phyloP scores from a whole-genome alignment of 495 filamentous ascomycete genomes.

The Penicillium dipodomyicola region DNA sequence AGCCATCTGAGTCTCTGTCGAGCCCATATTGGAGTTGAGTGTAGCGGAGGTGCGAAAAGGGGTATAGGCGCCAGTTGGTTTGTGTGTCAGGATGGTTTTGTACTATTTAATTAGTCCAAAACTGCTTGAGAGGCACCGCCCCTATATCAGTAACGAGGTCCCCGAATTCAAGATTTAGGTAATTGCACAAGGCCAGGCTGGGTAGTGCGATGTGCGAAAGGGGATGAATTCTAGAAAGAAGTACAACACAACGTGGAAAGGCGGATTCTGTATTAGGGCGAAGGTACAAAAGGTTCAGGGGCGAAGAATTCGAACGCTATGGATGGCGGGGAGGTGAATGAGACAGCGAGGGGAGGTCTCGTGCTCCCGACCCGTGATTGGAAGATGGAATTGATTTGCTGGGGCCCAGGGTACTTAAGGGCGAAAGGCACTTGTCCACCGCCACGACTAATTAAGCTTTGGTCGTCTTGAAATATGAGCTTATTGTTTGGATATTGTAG shows the following conservation, averaged over 20 bases:
- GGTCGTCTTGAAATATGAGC: not conserved
- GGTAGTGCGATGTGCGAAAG: not conserved
- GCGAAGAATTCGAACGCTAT: not conserved
- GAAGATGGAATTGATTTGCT: conserved; percentile 16
- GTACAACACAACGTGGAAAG: not conserved
- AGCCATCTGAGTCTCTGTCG: conserved; percentile 21
- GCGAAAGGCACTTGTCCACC: not conserved
- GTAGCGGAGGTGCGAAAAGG: conserved; percentile 5
- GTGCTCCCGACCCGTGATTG: conserved; percentile 42
- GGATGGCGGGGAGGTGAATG: conserved; percentile 16
- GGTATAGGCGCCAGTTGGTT: not conserved
- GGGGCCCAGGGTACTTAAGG: conserved; percentile 9
- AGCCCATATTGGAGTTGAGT: conserved; percentile 30
- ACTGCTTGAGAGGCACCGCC: not conserved
- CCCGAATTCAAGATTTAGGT: not conserved
- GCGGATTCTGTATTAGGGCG: not conserved
- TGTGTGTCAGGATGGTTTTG: not conserved
- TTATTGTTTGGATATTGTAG: not conserved
- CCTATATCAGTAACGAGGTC: not conserved
- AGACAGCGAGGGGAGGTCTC: conserved; percentile 33
- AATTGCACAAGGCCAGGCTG: not conserved
- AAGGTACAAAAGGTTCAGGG: conserved; percentile 9
- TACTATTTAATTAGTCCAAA: not conserved
- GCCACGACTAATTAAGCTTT: conserved; percentile 3
- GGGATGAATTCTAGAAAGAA: not conserved